Base-by-base conservation (phyloP, 2,329 filamentous ascomycete genomes). In the Parastagonospora avenae region DNA sequence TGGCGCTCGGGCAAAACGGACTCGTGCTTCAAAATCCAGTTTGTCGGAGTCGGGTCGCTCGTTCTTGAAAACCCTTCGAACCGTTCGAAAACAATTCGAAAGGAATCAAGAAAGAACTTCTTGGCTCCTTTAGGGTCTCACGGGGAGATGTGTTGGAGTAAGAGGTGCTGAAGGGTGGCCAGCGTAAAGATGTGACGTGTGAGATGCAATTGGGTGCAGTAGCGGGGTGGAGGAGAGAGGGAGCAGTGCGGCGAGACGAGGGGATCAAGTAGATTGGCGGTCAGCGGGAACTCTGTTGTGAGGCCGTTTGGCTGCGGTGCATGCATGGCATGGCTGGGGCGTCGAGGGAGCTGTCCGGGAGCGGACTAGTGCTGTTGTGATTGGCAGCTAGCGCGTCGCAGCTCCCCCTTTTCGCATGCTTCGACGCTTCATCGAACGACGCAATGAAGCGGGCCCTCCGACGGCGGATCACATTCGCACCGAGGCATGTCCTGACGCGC, bases 21-120 rank as follows among this genome's bases (percentile, higher is more conserved):
- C 90, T 81, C 92, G 90, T 82, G 92, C 92, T 90, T 96, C 92
- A 94, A 96, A 97, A 91, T 97, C 92, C 92, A 97, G 92, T 84
- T 91, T 97, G 91, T 91, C 89, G 89, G 87, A 87, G 89, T 86
- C 80, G 76, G 77, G 78, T 80, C 81, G 86, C 80, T 85, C 83
- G 82, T 86, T 87, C 87, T 90, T 85, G 84, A 85, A 85, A 77
- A 76, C 80, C 80, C 80, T 80, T 80, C 80, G 77, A 82, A 78
- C 75, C 77, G 73, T 73, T 73, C 71, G 64, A 67, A 71, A 74
- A 75, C 72, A 73, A 71, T 71, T 75, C 83, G 83, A 86, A 85
- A 86, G 84, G 84, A 85, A 81, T 82, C 79, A 85, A 86, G 83
- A 86, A 85, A 74, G 70, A 75, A 76, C 73, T 76, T 75, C 73